Evolutionary conservation across 2,329 filamentous ascomycete species (phyloP).

Genomic region (Dactylonectria estremocensis): DNA sequence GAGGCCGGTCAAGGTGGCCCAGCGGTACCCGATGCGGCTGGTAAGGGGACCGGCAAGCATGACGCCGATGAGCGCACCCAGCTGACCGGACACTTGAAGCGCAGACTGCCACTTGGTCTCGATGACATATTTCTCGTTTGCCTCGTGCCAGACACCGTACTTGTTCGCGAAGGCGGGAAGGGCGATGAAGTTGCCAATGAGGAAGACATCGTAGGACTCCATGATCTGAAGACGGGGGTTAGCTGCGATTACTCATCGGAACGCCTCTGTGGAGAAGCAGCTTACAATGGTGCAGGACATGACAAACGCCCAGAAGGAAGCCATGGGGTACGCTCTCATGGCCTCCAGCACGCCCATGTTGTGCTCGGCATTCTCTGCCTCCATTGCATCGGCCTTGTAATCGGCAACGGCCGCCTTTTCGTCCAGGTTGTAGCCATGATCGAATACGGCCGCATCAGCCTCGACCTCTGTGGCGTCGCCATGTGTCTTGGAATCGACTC

Average conservation of each 20-base stretch:
- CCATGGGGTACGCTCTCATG: constrained; percentile 58
- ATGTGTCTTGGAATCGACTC: constrained; percentile 33
- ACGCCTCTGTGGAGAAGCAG: constrained; percentile 11
- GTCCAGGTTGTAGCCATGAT: constrained; percentile 41
- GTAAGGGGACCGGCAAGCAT: constrained; percentile 54
- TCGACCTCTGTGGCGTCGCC: constrained; percentile 33
- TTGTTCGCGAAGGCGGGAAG: constrained; percentile 52
- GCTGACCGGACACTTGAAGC: constrained; percentile 51
- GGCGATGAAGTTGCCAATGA: constrained; percentile 62
- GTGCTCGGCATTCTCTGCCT: constrained; percentile 58
- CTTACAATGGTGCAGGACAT: constrained; percentile 65
- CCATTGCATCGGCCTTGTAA: constrained; percentile 40
- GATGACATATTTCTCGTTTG: constrained; percentile 50
- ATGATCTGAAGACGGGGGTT: constrained; percentile 54
- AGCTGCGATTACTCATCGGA: not conserved
- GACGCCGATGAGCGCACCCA: constrained; percentile 54
- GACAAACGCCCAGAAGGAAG: constrained; percentile 61
- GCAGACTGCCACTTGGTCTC: constrained; percentile 57
- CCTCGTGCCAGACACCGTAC: constrained; percentile 50
- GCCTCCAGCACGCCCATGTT: constrained; percentile 56
- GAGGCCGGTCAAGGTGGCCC: constrained; percentile 54
- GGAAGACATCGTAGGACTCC: constrained; percentile 64
- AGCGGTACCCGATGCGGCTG: constrained; percentile 53
- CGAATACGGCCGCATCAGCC: constrained; percentile 23
- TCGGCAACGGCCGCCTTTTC: constrained; percentile 33